Evolutionary conservation across 108 stramenopile genomes (phyloP), one percentile per base, ranked within the genome.

Genomic region (Nitzschia sp.): DNA sequence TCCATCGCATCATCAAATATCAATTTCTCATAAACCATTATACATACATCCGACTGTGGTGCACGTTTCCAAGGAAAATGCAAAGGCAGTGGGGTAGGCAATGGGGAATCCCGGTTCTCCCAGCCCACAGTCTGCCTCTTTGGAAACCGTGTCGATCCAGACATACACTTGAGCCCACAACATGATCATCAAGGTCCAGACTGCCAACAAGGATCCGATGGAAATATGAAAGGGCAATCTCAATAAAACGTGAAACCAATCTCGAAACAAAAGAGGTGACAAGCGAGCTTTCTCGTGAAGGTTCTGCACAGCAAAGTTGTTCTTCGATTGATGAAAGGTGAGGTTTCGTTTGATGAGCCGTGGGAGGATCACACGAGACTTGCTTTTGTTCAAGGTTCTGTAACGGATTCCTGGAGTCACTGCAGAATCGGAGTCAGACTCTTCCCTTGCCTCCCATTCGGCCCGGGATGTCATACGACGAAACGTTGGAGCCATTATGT

Each of bases 211-310:
- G 12, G 80, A 21, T 11, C 74, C 58, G 2, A 83, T 14, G 10
- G 76, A 70, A 1, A 64, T 39, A 17, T 42, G 37, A 8, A 87
- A 84, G 7, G 72, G 76, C 24, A 72, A 62, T 15, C 87, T 55
- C 51, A 95, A 68, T 6, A 91, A 55, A 10, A 86, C 83, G 68
- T 95, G 93, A 63, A 90, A 95, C 89, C 86, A 91, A 76, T 95
- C 85, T 29, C 77, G 56, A 8, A 70, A 38, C n/a, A 76, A 37
- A 0, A 86, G 51, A 2, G 44, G 41, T 41, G 21, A 71, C 7
- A 73, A n/a, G 5, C 12, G 20, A 5, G 21, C 12, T 11, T 65
- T 44, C 0, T 38, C 40, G 26, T 63, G 64, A 2, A 64, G 40
- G 51, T 86, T 75, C 12, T 67, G 53, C 8, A 89, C 71, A 6